Base-by-base conservation (phyloP, 2,329 filamentous ascomycete genomes). In the Colletotrichum sp. region DNA sequence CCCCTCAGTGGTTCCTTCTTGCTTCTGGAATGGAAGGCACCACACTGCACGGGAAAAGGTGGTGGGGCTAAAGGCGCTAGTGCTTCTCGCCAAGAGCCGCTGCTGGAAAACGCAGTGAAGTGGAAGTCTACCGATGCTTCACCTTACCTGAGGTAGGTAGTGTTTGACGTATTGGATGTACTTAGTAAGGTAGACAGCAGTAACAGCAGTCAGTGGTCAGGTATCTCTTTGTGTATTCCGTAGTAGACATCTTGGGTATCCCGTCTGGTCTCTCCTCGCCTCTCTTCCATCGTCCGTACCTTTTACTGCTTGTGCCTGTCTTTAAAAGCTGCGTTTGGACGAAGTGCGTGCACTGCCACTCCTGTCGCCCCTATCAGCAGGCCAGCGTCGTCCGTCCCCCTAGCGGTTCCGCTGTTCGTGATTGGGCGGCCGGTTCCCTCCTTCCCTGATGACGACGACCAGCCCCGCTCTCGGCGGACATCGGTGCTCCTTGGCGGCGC, bases 391-490 rank as follows among this genome's bases (percentile, higher is more conserved):
- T 66, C 62, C 29, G 36, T 27, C 55, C 18, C 68, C 72, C 68
- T 58, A 33, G 38, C 62, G 29, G 15, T 47, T 63, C 38, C 8
- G 38, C 21, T 12, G 15, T 24, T 24, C 55, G 54, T 67, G 72
- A 74, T 74, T 74, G 72, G 71, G 34, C 57, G 57, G 24, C 43
- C 34, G 68, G 43, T 24, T 66, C 18, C n/a, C 55, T 72, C 62
- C 57, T 58, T 58, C 34, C 68, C 55, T 74, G 72, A 67, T 74
- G 63, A 72, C 69, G 72, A 74, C 72, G 68, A 72, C 69, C 62
- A 57, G 69, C 57, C 72, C 72, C 72, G 69, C 72, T 71, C 68
- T 74, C 62, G 72, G 68, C 68, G 72, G 72, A 59, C 68, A 67
- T 63, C 68, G 57, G 72, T 70, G 68, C 27, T 67, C 47, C 72